Percentiles rank a stretch among this genome's conserved stretches.
These are phyloP conservation scores for Botrytis cinerea DNA, from an alignment of 2,329 filamentous ascomycete genomes.

Conservation along the genomic window DNA sequence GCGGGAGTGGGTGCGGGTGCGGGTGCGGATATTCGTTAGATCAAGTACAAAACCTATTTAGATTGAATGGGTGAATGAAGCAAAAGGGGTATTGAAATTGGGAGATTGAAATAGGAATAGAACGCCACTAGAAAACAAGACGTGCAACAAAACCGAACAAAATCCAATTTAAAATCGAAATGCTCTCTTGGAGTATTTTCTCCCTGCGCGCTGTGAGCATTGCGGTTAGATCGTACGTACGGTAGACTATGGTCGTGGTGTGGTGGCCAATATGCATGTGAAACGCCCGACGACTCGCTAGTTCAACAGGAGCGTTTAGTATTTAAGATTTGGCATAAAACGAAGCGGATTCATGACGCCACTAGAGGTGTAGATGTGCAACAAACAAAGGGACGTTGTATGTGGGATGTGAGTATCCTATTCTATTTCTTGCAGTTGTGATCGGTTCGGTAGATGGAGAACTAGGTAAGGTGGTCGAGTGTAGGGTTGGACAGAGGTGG, in stretches of 20 bases:
- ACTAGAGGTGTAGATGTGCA: slow-evolving; percentile 18
- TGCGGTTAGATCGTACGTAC: background rate
- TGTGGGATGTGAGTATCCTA: no score
- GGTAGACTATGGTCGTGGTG: background rate
- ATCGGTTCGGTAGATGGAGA: background rate
- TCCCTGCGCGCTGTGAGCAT: background rate
- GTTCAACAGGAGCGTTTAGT: background rate
- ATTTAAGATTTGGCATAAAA: background rate
- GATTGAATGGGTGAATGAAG: background rate
- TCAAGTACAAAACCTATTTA: background rate
- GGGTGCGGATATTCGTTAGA: background rate
- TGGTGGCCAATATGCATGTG: background rate
- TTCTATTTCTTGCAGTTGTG: background rate
- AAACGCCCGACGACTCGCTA: background rate
- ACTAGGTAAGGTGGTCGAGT: background rate
- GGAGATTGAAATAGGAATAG: background rate
- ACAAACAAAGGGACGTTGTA: background rate
- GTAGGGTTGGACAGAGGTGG: background rate
- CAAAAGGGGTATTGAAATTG: background rate
- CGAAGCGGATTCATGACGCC: background rate
- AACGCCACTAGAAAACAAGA: background rate
- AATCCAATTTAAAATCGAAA: background rate
- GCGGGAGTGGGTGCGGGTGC: no score
- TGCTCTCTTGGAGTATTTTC: background rate
- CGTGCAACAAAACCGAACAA: background rate